Percentiles rank a stretch among this genome's conserved stretches.
phyloP scores from a whole-genome alignment of 768 basidiomycete species.

The Leucosporidium creatinivorum region DNA sequence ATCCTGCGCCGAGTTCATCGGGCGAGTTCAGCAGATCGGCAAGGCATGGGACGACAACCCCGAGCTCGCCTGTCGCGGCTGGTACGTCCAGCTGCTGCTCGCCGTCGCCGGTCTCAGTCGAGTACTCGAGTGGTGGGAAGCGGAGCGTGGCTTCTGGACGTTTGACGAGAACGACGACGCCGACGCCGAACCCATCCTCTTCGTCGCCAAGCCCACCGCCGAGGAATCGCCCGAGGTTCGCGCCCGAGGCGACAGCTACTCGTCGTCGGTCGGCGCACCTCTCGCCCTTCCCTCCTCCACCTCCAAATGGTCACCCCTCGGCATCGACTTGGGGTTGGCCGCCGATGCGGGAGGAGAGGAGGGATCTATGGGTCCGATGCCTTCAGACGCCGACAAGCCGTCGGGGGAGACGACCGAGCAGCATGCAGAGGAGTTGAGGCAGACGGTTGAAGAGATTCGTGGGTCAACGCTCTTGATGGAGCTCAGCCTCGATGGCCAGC shows the following conservation, averaged over 20 bases:
- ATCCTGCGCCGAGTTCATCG: constrained; percentile 74
- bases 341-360: background rate
- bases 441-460: constrained; percentile 90
- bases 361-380: background rate
- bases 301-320: constrained; percentile 27
- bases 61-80: constrained; percentile 93
- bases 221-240: constrained; percentile 59
- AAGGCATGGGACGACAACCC: constrained; percentile 96
- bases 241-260: constrained; percentile 51
- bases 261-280: constrained; percentile 1
- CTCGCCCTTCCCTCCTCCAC: constrained; percentile 2
- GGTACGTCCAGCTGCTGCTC: constrained; percentile 94
- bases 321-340: constrained; percentile 33
- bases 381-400: background rate
- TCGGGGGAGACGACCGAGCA: constrained; percentile 46
- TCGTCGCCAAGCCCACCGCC: constrained; percentile 75
- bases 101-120: constrained; percentile 92
- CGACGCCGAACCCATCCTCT: constrained; percentile 82
- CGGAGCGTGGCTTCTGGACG: constrained; percentile 99
- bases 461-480: constrained; percentile 95
- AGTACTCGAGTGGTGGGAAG: constrained; percentile 93
- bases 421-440: constrained; percentile 75
- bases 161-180: constrained; percentile 64
- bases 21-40: constrained; percentile 82
- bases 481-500: constrained; percentile 83